Evolutionary conservation across 2,329 filamentous ascomycete species (phyloP).

Genomic region (Epichloe uncinata): DNA sequence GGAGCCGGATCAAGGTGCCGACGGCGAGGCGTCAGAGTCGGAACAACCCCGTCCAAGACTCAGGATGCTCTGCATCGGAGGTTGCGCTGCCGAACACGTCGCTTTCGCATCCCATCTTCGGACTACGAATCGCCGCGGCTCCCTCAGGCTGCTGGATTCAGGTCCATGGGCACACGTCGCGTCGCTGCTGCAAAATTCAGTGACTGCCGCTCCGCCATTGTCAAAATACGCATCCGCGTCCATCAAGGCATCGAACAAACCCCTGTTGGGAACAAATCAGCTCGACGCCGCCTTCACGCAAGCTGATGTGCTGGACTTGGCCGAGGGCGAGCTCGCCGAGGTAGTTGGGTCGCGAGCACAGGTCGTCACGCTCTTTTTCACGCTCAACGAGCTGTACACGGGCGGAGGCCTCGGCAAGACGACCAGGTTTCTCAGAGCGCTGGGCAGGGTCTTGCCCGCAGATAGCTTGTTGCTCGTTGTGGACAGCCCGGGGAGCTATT

Average conservation of each 20-base stretch:
- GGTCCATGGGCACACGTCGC: constrained; percentile 63
- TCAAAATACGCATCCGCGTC: constrained; percentile 40
- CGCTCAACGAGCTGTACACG: constrained; percentile 88
- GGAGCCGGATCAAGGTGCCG: background rate
- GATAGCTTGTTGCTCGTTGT: constrained; percentile 69
- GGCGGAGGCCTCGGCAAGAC: constrained; percentile 58
- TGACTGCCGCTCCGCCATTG: constrained; percentile 37
- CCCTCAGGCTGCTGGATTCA: constrained; percentile 62
- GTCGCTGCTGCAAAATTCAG: constrained; percentile 38
- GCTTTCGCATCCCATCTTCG: constrained; percentile 35
- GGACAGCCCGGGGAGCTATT: constrained; percentile 89
- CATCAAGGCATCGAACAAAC: constrained; percentile 28
- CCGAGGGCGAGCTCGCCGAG: constrained; percentile 17
- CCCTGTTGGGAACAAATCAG: constrained; percentile 27
- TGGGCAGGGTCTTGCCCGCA: constrained; percentile 44
- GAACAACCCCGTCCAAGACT: constrained; percentile 12
- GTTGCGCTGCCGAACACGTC: constrained; percentile 49
- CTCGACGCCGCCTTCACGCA: constrained; percentile 31
- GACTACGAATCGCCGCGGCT: constrained; percentile 13
- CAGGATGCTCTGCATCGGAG: constrained; percentile 36
- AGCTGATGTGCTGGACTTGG: constrained; percentile 34
- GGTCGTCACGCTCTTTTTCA: constrained; percentile 80
- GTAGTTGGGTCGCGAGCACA: constrained; percentile 24
- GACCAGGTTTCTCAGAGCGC: constrained; percentile 57
- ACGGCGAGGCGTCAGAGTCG: background rate